Percentiles rank a stretch among this genome's conserved stretches.
Conservation (phyloP, 768 basidiomycete genomes). For the Pilatotrama ljubarskyi region DNA sequence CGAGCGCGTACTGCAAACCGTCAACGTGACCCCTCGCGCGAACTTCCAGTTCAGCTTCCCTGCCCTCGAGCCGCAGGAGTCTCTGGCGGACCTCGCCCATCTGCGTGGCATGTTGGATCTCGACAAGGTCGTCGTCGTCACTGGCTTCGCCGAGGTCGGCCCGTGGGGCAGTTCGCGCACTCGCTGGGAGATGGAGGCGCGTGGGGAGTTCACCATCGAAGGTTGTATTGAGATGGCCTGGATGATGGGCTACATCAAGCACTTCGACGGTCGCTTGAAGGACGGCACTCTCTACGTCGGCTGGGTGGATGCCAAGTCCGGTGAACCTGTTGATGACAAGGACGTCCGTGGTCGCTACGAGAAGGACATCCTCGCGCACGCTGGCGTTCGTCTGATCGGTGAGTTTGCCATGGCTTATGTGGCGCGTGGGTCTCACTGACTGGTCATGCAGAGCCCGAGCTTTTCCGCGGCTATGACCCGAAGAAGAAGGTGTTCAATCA, state of each 20-base stretch:
- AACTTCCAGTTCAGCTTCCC: slow-evolving; percentile 99
- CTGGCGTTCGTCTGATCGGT: slow-evolving; percentile 95
- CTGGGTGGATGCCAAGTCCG: slow-evolving; percentile 95
- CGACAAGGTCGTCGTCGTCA: slow-evolving; percentile 94
- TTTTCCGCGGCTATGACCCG: slow-evolving; percentile 97
- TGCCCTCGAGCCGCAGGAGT: slow-evolving; percentile 66
- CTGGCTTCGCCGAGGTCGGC: slow-evolving; percentile 96
- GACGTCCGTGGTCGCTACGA: slow-evolving; percentile 93
- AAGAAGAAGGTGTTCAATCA: slow-evolving; percentile 98
- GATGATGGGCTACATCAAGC: slow-evolving; percentile 99
- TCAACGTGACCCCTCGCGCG: slow-evolving; percentile 92
- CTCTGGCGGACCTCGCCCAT: slow-evolving; percentile 70
- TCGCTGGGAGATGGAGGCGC: slow-evolving; percentile 99
- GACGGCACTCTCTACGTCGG: slow-evolving; percentile 92
- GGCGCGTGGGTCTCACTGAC: neutral
- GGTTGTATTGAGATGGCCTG: slow-evolving; percentile 99
- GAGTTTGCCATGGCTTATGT: slow-evolving; percentile 27
- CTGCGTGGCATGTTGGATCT: slow-evolving; percentile 90
- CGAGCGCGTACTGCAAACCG: slow-evolving; percentile 88
- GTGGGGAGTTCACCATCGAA: slow-evolving; percentile 95
- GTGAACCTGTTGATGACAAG: slow-evolving; percentile 96
- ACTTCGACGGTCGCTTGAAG: slow-evolving; percentile 96
- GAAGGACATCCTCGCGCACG: slow-evolving; percentile 87
- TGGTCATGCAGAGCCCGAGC: slow-evolving; percentile 76
- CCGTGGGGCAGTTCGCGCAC: slow-evolving; percentile 99